Conservation (phyloP, 371 early-diverging fungal species). For the Apophysomyces variabilis region DNA sequence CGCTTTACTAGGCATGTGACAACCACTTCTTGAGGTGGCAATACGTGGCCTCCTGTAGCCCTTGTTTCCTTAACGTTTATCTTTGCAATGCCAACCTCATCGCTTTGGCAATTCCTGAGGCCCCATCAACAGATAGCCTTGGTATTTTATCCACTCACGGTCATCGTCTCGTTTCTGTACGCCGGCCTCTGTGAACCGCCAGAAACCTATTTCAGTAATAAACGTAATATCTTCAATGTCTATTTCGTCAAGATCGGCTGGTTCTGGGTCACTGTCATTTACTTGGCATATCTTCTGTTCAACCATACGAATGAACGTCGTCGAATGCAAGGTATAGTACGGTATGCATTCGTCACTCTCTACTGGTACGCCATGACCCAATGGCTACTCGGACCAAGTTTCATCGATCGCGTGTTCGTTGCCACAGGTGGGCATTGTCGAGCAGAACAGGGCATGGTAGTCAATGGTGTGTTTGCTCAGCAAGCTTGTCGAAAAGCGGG, state of each 20-base stretch:
- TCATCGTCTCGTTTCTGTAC: constrained; percentile 34
- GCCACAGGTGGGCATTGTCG: constrained; percentile 71
- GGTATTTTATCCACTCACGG: constrained; percentile 31
- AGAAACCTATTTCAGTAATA: constrained; percentile 64
- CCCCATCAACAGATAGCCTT: constrained; percentile 40
- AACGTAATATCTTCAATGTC: constrained; percentile 76
- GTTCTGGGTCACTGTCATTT: constrained; percentile 78
- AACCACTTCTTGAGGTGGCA: no score
- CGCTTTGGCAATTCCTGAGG: constrained; percentile 14
- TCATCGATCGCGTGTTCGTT: constrained; percentile 80
- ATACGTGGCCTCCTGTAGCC: no score
- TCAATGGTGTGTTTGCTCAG: constrained; percentile 33
- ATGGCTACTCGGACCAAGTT: constrained; percentile 82
- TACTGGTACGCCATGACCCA: constrained; percentile 88
- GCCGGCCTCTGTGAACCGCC: constrained; percentile 34
- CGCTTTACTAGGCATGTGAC: no score
- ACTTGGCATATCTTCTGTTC: constrained; percentile 43
- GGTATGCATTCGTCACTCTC: constrained; percentile 70
- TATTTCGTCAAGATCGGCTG: constrained; percentile 86
- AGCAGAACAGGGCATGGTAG: not conserved
- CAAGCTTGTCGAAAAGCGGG: constrained; percentile 65
- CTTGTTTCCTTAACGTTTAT: not conserved
- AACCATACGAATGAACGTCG: constrained; percentile 22
- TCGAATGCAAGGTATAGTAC: constrained; percentile 35
- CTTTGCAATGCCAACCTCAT: not conserved